These are phyloP conservation scores for Odontarrhena argentea DNA, from an alignment of 345 rosid genomes.

Conservation along the genomic window DNA sequence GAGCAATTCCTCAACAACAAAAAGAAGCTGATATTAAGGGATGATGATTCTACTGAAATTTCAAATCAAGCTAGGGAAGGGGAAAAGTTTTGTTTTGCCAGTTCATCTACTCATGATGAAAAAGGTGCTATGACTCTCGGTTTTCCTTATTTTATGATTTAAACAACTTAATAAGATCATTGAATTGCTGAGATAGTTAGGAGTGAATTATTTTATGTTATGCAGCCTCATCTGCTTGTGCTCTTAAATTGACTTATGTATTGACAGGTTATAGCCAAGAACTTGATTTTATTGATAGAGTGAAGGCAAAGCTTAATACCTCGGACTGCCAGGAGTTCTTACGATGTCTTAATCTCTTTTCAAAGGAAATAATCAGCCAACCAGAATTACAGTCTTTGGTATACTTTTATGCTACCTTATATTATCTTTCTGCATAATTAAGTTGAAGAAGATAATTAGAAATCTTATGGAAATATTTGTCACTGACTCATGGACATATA, in stretches of 20 bases:
- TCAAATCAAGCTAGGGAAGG: conserved; percentile 64
- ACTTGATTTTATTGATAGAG: conserved; percentile 79
- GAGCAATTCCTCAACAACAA: conserved; percentile 62
- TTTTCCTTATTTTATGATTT: conserved; percentile 7
- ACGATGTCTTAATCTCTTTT: conserved; percentile 80
- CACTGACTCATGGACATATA: conserved; percentile 23
- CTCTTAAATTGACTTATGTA: conserved; percentile 30
- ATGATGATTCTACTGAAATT: conserved; percentile 57
- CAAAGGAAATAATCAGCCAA: conserved; percentile 78
- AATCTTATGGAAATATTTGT: not conserved
- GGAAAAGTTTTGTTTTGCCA: conserved; percentile 52
- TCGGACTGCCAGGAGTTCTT: conserved; percentile 81
- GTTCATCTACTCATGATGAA: conserved; percentile 66
- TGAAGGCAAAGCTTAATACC: conserved; percentile 68
- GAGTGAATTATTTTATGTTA: conserved; percentile 1
- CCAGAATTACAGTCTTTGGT: conserved; percentile 86
- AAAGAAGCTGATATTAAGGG: conserved; percentile 45
- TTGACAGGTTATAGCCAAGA: conserved; percentile 71
- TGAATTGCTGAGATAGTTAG: not conserved
- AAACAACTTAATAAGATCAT: not conserved
- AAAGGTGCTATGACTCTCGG: conserved; percentile 53
- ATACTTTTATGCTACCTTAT: conserved; percentile 36
- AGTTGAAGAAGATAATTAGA: conserved; percentile 1
- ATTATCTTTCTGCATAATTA: not conserved
- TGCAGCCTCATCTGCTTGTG: conserved; percentile 2